These are phyloP conservation scores for Herpetospermum pedunculosum DNA, from an alignment of 306 rosid genomes.

Conservation along the genomic window DNA sequence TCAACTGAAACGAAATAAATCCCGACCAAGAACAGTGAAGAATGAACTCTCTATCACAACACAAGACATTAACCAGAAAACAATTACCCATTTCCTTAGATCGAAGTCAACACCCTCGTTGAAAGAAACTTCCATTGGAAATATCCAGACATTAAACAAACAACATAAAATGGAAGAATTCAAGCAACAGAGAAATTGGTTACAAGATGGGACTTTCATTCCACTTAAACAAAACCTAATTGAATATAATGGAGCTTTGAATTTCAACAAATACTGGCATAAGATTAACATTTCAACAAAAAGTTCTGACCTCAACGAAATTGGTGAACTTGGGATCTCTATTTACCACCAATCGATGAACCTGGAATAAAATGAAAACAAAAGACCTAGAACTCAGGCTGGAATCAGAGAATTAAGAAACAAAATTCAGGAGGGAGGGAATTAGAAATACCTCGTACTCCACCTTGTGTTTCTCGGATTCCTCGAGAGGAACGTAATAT, in stretches of 20 bases:
- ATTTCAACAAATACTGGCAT: background rate
- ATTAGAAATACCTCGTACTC: conserved; percentile 71
- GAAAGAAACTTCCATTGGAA: background rate
- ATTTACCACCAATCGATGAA: conserved; percentile 94
- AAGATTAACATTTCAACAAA: background rate
- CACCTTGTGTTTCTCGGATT: conserved; percentile 94
- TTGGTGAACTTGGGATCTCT: conserved; percentile 95
- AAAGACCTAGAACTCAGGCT: background rate
- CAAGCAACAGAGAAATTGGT: background rate
- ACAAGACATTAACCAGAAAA: background rate
- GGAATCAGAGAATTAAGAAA: background rate
- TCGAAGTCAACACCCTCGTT: background rate
- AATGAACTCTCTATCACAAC: background rate
- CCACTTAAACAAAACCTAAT: background rate
- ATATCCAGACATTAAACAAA: background rate
- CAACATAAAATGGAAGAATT: background rate
- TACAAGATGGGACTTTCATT: background rate
- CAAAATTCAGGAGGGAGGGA: background rate
- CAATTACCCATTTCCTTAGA: background rate
- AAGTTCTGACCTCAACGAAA: conserved; percentile 66
- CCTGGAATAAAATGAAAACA: conserved; percentile 31
- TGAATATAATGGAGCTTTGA: background rate
- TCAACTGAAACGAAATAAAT: background rate
- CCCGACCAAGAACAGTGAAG: background rate
- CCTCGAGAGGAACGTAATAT: conserved; percentile 95